phyloP scores from a whole-genome alignment of 805 yeast genomes.

The Kazachstania martiniae region DNA sequence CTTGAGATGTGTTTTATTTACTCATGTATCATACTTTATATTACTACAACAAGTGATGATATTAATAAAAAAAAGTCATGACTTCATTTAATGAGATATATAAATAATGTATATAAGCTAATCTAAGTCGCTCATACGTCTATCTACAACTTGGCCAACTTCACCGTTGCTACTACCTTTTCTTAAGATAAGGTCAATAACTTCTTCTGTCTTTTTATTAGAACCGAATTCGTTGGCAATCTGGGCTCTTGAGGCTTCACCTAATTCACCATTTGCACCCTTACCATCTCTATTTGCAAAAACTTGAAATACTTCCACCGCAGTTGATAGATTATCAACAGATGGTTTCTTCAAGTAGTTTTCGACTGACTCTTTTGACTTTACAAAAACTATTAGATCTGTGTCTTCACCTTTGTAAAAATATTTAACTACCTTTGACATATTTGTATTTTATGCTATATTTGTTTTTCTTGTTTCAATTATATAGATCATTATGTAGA shows the following conservation, averaged over 20 bases:
- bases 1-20: too few species aligned
- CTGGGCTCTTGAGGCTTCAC: slow-evolving; percentile 58
- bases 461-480: not conserved
- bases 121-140: too few species aligned
- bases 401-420: slow-evolving; percentile 54
- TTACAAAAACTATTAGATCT: slow-evolving; percentile 60
- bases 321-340: slow-evolving; percentile 37
- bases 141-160: too few species aligned
- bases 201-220: slow-evolving; percentile 37
- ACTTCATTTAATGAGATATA: too few species aligned
- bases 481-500: too few species aligned
- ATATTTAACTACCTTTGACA: slow-evolving; percentile 35
- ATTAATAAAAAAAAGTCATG: too few species aligned
- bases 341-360: slow-evolving; percentile 30
- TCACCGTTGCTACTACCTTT: slow-evolving; percentile 43
- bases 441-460: slow-evolving; percentile 3
- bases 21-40: too few species aligned
- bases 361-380: slow-evolving; percentile 38
- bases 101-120: too few species aligned
- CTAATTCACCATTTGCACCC: slow-evolving; percentile 63
- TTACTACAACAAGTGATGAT: too few species aligned
- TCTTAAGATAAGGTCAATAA: slow-evolving; percentile 46
- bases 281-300: slow-evolving; percentile 47
- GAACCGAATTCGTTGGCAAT: slow-evolving; percentile 61
- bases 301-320: slow-evolving; percentile 56